phyloP scores from a whole-genome alignment of 139 green algal species.

The Chlorella sp. region DNA sequence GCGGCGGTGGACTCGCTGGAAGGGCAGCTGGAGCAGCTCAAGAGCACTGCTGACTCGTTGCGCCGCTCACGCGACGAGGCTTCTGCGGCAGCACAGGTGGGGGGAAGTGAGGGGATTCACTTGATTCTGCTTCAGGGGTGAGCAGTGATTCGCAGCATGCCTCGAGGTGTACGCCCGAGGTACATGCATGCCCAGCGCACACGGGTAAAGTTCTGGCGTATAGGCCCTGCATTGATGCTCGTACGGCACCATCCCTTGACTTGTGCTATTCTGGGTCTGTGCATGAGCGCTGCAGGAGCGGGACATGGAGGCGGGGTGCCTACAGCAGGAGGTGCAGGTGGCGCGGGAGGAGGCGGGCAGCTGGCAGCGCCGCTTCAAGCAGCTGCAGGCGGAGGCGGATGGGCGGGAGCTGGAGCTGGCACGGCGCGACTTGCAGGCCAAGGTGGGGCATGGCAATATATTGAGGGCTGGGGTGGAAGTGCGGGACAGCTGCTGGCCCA shows the following conservation, averaged over 20 bases:
- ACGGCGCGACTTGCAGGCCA: constrained; percentile 31
- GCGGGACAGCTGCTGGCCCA: neutral
- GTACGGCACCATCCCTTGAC: neutral
- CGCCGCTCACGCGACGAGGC: neutral
- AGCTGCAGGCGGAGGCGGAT: constrained; percentile 31
- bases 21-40: constrained; percentile 6
- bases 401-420: constrained; percentile 41
- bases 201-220: too few species aligned
- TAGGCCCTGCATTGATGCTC: too few species aligned
- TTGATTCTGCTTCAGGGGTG: too few species aligned
- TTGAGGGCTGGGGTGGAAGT: neutral
- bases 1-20: neutral
- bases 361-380: constrained; percentile 22
- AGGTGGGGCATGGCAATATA: neutral
- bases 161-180: too few species aligned
- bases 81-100: neutral
- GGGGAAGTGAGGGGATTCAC: neutral
- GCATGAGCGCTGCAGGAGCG: neutral
- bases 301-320: neutral
- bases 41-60: neutral
- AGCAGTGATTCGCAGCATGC: too few species aligned
- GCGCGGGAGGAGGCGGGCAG: constrained; percentile 17
- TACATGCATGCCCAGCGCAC: too few species aligned
- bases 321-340: neutral
- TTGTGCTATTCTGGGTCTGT: neutral